Evolutionary conservation across 306 rosid species (phyloP).

Genomic region (Erythrophleum fordii): DNA sequence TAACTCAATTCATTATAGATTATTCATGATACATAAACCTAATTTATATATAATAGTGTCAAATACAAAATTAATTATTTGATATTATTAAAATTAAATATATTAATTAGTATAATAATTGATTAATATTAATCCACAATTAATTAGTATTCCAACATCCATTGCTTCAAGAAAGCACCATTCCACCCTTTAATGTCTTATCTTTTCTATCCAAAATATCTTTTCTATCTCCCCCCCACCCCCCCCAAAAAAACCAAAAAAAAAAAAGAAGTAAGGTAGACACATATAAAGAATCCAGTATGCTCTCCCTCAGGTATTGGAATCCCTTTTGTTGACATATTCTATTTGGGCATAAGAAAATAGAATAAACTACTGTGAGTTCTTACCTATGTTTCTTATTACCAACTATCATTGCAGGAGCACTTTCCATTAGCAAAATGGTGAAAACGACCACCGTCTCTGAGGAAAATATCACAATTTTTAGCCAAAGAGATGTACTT

Average conservation of each 20-base stretch:
- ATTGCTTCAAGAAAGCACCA: background rate
- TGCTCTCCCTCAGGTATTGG: constrained; percentile 21
- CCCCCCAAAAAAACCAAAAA: too few relatives aligned
- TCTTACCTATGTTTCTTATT: background rate
- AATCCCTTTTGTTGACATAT: constrained; percentile 1
- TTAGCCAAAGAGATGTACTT: constrained; percentile 62
- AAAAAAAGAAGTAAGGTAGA: background rate
- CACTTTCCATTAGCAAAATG: constrained; percentile 68
- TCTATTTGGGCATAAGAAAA: constrained; percentile 10
- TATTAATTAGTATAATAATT: too few relatives aligned
- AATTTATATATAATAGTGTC: too few relatives aligned
- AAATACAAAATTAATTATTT: too few relatives aligned
- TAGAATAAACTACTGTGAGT: constrained; percentile 5
- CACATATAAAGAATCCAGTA: constrained; percentile 29
- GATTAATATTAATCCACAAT: too few relatives aligned
- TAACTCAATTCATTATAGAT: too few relatives aligned
- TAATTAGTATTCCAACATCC: too few relatives aligned
- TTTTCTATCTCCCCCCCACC: too few relatives aligned
- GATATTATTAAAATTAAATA: too few relatives aligned
- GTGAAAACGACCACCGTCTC: constrained; percentile 71
- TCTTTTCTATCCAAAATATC: background rate
- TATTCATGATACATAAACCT: too few relatives aligned
- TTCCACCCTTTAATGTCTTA: background rate
- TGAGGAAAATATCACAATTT: constrained; percentile 51
- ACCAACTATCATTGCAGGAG: constrained; percentile 72